Evolutionary conservation across 2,329 filamentous ascomycete genomes (phyloP).

Genomic region (Emergomyces orientalis): DNA sequence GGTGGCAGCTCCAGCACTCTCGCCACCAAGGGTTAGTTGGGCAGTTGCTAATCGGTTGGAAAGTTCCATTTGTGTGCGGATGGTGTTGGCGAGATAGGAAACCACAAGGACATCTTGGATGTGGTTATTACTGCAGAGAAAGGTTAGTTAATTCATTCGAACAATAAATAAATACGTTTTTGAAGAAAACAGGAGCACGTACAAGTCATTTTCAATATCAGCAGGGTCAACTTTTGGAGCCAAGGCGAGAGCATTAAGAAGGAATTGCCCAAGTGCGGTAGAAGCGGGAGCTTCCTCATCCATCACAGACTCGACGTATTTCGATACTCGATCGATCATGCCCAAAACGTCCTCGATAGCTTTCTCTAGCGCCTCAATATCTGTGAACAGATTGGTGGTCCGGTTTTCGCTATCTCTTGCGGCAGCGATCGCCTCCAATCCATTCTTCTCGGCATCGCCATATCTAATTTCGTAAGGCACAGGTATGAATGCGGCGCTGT

Average conservation of each 20-base stretch:
- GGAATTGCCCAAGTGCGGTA: conserved; percentile 84
- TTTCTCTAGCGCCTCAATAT: conserved; percentile 80
- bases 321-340: conserved; percentile 82
- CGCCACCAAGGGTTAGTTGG: conserved; percentile 51
- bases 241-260: conserved; percentile 86
- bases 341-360: conserved; percentile 79
- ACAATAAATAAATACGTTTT: conserved; percentile 11
- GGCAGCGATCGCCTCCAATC: conserved; percentile 71
- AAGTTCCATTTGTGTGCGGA: conserved; percentile 96
- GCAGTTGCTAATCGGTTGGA: conserved; percentile 89
- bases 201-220: conserved; percentile 92
- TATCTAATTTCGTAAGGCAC: conserved; percentile 93
- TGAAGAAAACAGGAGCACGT: conserved; percentile 27
- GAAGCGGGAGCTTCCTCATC: conserved; percentile 81
- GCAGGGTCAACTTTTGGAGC: conserved; percentile 87
- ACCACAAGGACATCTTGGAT: conserved; percentile 98
- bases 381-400: conserved; percentile 63
- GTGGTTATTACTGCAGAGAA: conserved; percentile 70
- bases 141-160: conserved; percentile 22
- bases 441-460: conserved; percentile 65
- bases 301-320: conserved; percentile 86
- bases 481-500: conserved; percentile 95
- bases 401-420: conserved; percentile 73
- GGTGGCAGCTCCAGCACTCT: conserved; percentile 30
- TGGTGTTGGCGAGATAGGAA: conserved; percentile 95